Conservation (phyloP, 2,329 filamentous ascomycete species). For the Alternaria gaisen region DNA sequence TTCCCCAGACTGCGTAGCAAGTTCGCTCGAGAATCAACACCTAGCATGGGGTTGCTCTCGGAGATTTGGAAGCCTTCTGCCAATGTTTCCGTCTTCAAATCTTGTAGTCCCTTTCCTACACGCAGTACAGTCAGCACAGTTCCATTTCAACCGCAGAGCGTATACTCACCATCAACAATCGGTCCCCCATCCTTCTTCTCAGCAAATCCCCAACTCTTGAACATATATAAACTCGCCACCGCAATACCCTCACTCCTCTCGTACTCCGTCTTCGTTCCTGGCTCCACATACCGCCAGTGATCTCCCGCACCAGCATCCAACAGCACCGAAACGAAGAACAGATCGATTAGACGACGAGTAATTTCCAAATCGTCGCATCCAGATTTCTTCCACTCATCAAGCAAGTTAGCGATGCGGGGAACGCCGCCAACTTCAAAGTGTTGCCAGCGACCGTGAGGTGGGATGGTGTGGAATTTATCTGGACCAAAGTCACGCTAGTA, state of each 20-base stretch:
- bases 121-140: background rate
- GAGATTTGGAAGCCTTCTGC: conserved; percentile 83
- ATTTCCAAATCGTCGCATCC: conserved; percentile 72
- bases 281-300: conserved; percentile 88
- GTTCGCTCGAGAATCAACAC: conserved; percentile 81
- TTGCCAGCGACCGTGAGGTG: conserved; percentile 82
- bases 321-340: conserved; percentile 81
- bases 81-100: conserved; percentile 75
- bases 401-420: conserved; percentile 73
- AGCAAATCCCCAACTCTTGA: conserved; percentile 81
- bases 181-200: conserved; percentile 75
- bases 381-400: conserved; percentile 66
- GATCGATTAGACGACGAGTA: conserved; percentile 76
- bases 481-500: conserved; percentile 71
- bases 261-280: conserved; percentile 80
- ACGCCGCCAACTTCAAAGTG: conserved; percentile 80
- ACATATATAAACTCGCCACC: conserved; percentile 83
- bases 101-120: conserved; percentile 68
- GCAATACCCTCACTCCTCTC: conserved; percentile 87
- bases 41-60: conserved; percentile 76
- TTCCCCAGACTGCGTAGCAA: conserved; percentile 77
- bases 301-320: conserved; percentile 88
- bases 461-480: conserved; percentile 61
- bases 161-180: conserved; percentile 75
- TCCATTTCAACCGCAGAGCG: background rate